These are phyloP conservation scores for Cucurbita maxima DNA, from an alignment of 306 rosid species.

Conservation along the genomic window DNA sequence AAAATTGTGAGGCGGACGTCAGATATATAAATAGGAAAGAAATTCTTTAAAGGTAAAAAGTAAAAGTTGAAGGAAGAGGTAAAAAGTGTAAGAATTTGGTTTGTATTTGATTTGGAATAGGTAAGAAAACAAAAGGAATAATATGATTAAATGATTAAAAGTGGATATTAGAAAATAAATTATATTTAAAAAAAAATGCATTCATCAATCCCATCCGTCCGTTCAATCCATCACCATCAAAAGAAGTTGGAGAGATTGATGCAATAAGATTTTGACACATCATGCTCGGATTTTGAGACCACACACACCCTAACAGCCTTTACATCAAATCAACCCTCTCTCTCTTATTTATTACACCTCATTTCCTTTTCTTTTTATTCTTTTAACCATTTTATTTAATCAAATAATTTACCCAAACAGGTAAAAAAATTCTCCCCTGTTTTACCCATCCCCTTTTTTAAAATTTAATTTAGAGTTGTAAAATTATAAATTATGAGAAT, in stretches of 20 bases:
- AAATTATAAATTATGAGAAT: no score
- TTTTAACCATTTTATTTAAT: no score
- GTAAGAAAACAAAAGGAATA: neutral
- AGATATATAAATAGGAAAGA: no score
- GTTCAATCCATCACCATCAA: slow-evolving; percentile 28
- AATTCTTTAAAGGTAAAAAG: neutral
- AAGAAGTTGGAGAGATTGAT: slow-evolving; percentile 27
- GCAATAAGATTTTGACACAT: slow-evolving; percentile 69
- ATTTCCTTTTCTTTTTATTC: neutral
- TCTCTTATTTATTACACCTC: neutral
- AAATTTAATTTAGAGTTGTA: no score
- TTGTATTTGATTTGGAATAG: neutral
- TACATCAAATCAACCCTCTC: neutral
- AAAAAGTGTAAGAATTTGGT: neutral
- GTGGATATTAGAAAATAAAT: neutral
- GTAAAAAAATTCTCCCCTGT: slow-evolving; percentile 18
- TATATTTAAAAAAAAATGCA: neutral
- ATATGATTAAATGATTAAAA: neutral
- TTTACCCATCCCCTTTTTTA: neutral
- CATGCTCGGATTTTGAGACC: slow-evolving; percentile 69
- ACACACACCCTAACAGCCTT: neutral
- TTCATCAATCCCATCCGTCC: slow-evolving; percentile 30
- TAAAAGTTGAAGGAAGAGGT: neutral
- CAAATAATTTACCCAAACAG: neutral
- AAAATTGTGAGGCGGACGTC: no score